phyloP scores from a whole-genome alignment of 805 yeast genomes.

The Zygosaccharomyces bisporus region DNA sequence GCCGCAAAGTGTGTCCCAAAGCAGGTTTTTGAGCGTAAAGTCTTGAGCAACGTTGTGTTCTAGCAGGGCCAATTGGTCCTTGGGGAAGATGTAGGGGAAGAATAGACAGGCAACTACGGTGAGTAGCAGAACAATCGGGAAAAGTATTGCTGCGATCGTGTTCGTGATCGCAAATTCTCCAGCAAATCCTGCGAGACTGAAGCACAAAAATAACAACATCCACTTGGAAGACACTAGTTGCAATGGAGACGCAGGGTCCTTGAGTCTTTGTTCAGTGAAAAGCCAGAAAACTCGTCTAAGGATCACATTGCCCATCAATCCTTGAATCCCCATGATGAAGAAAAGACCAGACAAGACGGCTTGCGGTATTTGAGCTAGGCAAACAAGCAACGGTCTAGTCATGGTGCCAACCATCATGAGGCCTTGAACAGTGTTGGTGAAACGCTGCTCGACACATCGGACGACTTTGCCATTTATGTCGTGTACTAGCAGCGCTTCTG shows the following conservation, averaged over 20 bases:
- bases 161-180: conserved; percentile 83
- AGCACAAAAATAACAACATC: conserved; percentile 50
- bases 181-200: conserved; percentile 65
- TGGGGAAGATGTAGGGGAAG: conserved; percentile 61
- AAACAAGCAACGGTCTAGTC: conserved; percentile 80
- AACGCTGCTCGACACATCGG: conserved; percentile 82
- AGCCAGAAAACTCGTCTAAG: conserved; percentile 59
- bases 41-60: conserved; percentile 65
- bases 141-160: conserved; percentile 89
- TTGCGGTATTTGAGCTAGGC: conserved; percentile 83
- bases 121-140: conserved; percentile 75
- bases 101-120: conserved; percentile 60
- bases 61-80: conserved; percentile 54
- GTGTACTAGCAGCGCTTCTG: conserved; percentile 62
- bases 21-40: conserved; percentile 47
- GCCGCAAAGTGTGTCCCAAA: conserved; percentile 24
- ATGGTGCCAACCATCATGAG: conserved; percentile 77
- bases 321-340: conserved; percentile 87
- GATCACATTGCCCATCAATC: conserved; percentile 64
- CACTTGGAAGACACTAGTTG: conserved; percentile 33
- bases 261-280: conserved; percentile 51
- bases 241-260: conserved; percentile 34
- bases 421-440: conserved; percentile 84
- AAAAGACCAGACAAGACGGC: conserved; percentile 90
- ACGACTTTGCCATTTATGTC: conserved; percentile 34